Evolutionary conservation across 495 filamentous ascomycete genomes (phyloP), one percentile per base, ranked within the genome.

Genomic region (Aspergillus cavernicola): DNA sequence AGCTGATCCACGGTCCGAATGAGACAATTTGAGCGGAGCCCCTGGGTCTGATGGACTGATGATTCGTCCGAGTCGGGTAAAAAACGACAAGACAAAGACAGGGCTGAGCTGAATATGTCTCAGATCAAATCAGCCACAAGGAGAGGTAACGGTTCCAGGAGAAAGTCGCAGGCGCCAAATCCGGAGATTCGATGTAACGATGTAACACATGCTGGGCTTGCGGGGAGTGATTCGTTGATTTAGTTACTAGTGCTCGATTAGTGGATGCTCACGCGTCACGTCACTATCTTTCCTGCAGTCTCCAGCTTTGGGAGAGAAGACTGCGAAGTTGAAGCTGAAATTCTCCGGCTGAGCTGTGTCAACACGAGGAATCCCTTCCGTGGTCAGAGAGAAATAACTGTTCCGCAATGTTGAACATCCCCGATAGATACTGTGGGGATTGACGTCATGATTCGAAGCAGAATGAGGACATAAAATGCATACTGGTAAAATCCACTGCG

Each of bases 101-200:
- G 44, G 19, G 44, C 29, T 47, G 18, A 47, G 44, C 44, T 47
- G 44, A 47, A 23, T 8, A 33, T 31, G 44, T 47, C 44, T 47
- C 20, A 24, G 44, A 36, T 24, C 31, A 32, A 13, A 19, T 36
- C 20, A 47, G 31, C 44, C 31, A 47, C 44, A 16, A 18, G 44
- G 24, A 15, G 36, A 47, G 36, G 44, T 47, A 47, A 47, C 44
- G 29, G 29, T 47, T 16, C 31, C 6, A 33, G 31, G 18, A 7
- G n/a, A 35, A 36, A 20, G 19, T 47, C 36, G 31, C 44, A 47
- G 31, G 31, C 44, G 16, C 16, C 23, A 44, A 31, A 28, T 46
- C 39, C 28, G 43, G 16, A 33, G 45, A 26, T 35, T 48, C 32
- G 32, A 48, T 48, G 45, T 39, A 50, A 39, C 46, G 19, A 33